Evolutionary conservation across 1,139 yeast genomes (phyloP).

Genomic region (Kodamaea suecica): DNA sequence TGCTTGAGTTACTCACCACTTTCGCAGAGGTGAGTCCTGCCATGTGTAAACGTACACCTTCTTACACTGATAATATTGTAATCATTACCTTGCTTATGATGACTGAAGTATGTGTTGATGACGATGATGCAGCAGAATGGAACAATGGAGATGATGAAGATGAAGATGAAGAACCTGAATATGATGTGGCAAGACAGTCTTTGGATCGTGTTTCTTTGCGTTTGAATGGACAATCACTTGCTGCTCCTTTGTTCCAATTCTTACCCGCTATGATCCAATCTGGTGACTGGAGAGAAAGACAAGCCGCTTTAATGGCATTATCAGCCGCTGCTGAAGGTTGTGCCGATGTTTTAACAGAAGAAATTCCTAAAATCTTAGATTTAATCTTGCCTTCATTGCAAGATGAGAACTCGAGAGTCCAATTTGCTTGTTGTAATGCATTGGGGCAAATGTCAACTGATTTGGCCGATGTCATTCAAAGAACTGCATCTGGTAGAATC

Average conservation of each 20-base stretch:
- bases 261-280: conserved; percentile 80
- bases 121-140: conserved; percentile 86
- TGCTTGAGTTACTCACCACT: conserved; percentile 82
- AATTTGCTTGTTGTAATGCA: conserved; percentile 95
- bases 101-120: conserved; percentile 90
- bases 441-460: conserved; percentile 98
- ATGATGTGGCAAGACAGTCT: conserved; percentile 91
- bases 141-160: conserved; percentile 73
- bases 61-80: conserved; percentile 71
- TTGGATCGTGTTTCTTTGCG: conserved; percentile 84
- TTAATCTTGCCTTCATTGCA: conserved; percentile 77
- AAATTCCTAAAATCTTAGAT: conserved; percentile 77
- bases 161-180: conserved; percentile 84
- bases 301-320: conserved; percentile 94
- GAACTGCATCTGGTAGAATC: conserved; percentile 71
- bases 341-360: conserved; percentile 78
- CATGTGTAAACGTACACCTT: conserved; percentile 83
- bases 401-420: conserved; percentile 90
- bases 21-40: conserved; percentile 92
- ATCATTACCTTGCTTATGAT: conserved; percentile 75
- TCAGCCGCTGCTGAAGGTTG: conserved; percentile 98
- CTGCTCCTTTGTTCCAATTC: conserved; percentile 81
- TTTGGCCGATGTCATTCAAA: conserved; percentile 85
- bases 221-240: conserved; percentile 78
- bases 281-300: conserved; percentile 86